Percentiles rank a stretch among this genome's conserved stretches.
These are phyloP conservation scores for Imleria badia DNA, from an alignment of 768 basidiomycete species.

Conservation along the genomic window DNA sequence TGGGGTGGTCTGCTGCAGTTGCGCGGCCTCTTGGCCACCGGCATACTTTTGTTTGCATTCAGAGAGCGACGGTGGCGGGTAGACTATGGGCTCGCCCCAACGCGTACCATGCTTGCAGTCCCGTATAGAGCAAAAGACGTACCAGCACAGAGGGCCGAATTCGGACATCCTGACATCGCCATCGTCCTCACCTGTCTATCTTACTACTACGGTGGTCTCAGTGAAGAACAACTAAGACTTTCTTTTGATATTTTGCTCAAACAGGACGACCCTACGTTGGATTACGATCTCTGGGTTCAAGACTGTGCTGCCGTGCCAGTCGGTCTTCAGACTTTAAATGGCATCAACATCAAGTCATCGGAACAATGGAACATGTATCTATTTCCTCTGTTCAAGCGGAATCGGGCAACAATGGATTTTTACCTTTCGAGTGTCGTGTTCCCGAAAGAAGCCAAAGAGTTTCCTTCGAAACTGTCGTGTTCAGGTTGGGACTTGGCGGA, in stretches of 20 bases:
- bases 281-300: slow-evolving; percentile 35
- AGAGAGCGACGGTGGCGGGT: slow-evolving; percentile 38
- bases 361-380: slow-evolving; percentile 21
- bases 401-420: slow-evolving; percentile 33
- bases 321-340: slow-evolving; percentile 9
- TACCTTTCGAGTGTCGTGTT: slow-evolving; percentile 38
- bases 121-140: slow-evolving; percentile 39
- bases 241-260: slow-evolving; percentile 32
- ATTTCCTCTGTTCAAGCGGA: slow-evolving; percentile 25
- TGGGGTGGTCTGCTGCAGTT: slow-evolving; percentile 30
- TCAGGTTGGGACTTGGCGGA: slow-evolving; percentile 40
- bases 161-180: slow-evolving; percentile 36
- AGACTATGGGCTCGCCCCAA: slow-evolving; percentile 33
- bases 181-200: slow-evolving; percentile 35
- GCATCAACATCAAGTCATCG: slow-evolving; percentile 31
- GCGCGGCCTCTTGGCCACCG: slow-evolving; percentile 34
- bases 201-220: slow-evolving; percentile 37
- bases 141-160: slow-evolving; percentile 35
- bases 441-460: slow-evolving; percentile 38
- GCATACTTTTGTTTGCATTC: slow-evolving; percentile 30
- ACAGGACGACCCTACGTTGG: slow-evolving; percentile 30
- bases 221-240: slow-evolving; percentile 22
- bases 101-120: slow-evolving; percentile 35
- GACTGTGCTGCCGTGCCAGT: slow-evolving; percentile 20
- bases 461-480: slow-evolving; percentile 33